phyloP scores from a whole-genome alignment of 2,329 filamentous ascomycete species.

The Mycosphaerella sp. region DNA sequence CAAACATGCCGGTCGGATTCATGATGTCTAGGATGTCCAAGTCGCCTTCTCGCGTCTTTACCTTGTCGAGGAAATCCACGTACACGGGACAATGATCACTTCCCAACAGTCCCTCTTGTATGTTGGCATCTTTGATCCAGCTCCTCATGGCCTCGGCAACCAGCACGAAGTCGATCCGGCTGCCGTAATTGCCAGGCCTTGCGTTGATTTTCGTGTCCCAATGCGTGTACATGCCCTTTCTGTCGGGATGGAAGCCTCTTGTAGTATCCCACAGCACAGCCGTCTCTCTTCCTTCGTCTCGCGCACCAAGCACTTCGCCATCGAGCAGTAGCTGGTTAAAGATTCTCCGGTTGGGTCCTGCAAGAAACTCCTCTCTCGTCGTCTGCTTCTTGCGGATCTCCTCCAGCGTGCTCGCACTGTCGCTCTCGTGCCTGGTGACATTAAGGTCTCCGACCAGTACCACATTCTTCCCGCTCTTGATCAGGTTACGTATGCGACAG shows the following conservation, averaged over 20 bases:
- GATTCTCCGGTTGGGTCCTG: slow-evolving; percentile 63
- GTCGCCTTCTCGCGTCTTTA: slow-evolving; percentile 45
- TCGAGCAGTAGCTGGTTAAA: slow-evolving; percentile 80
- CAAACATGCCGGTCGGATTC: slow-evolving; percentile 69
- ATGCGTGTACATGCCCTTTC: slow-evolving; percentile 90
- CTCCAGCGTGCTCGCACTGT: slow-evolving; percentile 70
- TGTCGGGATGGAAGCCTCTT: slow-evolving; percentile 69
- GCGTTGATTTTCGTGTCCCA: slow-evolving; percentile 95
- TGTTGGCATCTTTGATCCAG: slow-evolving; percentile 77
- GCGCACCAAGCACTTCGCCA: slow-evolving; percentile 60
- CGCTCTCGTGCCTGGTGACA: slow-evolving; percentile 61
- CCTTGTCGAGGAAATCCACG: slow-evolving; percentile 60
- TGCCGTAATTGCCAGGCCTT: slow-evolving; percentile 90
- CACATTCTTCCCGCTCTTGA: slow-evolving; percentile 73
- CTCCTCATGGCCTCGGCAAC: slow-evolving; percentile 70
- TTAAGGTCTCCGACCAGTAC: slow-evolving; percentile 86
- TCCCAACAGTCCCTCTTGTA: slow-evolving; percentile 87
- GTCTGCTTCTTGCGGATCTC: slow-evolving; percentile 63
- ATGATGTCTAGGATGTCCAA: slow-evolving; percentile 61
- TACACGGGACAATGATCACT: slow-evolving; percentile 97
- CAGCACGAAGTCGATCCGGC: slow-evolving; percentile 88
- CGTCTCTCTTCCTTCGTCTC: slow-evolving; percentile 62
- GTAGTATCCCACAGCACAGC: slow-evolving; percentile 79
- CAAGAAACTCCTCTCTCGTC: slow-evolving; percentile 65
- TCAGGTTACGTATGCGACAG: slow-evolving; percentile 74